Evolutionary conservation across 768 basidiomycete species (phyloP).

Genomic region (Candolleomyces eurysporus): DNA sequence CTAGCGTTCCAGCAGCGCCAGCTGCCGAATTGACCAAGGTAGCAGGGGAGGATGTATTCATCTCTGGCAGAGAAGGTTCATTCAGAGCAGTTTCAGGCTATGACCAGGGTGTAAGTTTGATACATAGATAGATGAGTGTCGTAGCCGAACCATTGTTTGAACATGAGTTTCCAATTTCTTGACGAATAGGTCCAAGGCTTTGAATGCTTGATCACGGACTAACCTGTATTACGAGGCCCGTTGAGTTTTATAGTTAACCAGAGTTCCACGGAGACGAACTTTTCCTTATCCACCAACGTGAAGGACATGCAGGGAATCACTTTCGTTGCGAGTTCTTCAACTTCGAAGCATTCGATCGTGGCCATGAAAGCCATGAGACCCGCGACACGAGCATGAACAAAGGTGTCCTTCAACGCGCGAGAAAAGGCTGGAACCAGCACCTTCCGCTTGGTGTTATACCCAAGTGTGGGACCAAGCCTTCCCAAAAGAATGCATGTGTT

Average conservation of each 20-base stretch:
- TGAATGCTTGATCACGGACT: conserved; percentile 96
- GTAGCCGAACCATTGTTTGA: conserved; percentile 67
- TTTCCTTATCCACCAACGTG: conserved; percentile 87
- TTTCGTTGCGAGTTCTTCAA: conserved; percentile 84
- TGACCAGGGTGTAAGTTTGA: not conserved
- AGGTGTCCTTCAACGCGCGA: conserved; percentile 83
- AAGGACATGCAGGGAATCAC: conserved; percentile 86
- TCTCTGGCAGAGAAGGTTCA: conserved; percentile 21
- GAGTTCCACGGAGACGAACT: conserved; percentile 46
- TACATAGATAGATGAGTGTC: not conserved
- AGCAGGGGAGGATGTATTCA: conserved; percentile 25
- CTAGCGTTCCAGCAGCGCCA: conserved; percentile 87
- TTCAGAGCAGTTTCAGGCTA: conserved; percentile 40
- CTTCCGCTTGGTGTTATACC: conserved; percentile 88
- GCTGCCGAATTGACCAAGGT: conserved; percentile 82
- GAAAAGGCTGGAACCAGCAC: conserved; percentile 97
- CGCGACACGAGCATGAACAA: conserved; percentile 91
- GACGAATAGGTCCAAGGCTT: conserved; percentile 84
- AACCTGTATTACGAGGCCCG: conserved; percentile 44
- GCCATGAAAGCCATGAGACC: conserved; percentile 97
- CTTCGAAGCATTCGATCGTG: conserved; percentile 83
- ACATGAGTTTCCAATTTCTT: conserved; percentile 80
- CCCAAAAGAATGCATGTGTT: conserved; percentile 97
- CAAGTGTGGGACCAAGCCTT: conserved; percentile 80
- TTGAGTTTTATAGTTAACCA: not conserved